Base-by-base conservation (phyloP, 306 rosid species). In the Prosopis cineraria region DNA sequence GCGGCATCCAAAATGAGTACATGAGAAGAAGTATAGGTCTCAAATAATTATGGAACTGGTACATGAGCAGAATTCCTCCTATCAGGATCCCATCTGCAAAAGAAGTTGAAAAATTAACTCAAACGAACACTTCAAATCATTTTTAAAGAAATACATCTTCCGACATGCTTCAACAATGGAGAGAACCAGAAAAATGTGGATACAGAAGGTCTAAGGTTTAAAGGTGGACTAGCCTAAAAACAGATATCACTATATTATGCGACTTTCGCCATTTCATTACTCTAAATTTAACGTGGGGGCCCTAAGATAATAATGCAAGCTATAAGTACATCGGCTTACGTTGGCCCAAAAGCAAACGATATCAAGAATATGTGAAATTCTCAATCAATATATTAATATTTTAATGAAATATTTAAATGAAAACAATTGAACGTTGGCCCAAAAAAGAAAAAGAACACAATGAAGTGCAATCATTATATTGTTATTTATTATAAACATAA, bases 1-100 rank as follows among this genome's bases (percentile, higher is more conserved):
- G 97, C 80, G 98, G 98, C 75, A 95, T 84, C 98, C 98, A 95
- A 84, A 95, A 91, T n/a, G 90, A 87, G 88, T 88, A 88, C 84
- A 92, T 78, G 52, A 95, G 96, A 69, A 95, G 91, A 80, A 94
- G 90, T 82, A 94, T 85, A 25, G 92, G 92, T 72, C 83, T 88
- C 88, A 90, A 82, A 76, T 87, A 88, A 85, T 90, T 83, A 87
- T 94, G 98, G 70, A 94, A 94, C 81, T 92, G 97, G 8, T 94
- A 94, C 97, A 94, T 89, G 70, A 92, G 41, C 76, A 94, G 87
- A 88, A 94, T 90, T 85, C 98, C 98, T 80, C 97, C 98, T 88
- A 92, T 81, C 59, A 94, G 96, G 75, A 92, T 89, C 67, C 98
- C 98, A 82, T 94, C 98, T 94, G 96, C 94, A 89, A 72, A 82